A percentile compares a stretch with the other conserved stretches of the same genome.
phyloP scores from a whole-genome alignment of 148 eudicot genomes.

The Dysphania ambrosioides region DNA sequence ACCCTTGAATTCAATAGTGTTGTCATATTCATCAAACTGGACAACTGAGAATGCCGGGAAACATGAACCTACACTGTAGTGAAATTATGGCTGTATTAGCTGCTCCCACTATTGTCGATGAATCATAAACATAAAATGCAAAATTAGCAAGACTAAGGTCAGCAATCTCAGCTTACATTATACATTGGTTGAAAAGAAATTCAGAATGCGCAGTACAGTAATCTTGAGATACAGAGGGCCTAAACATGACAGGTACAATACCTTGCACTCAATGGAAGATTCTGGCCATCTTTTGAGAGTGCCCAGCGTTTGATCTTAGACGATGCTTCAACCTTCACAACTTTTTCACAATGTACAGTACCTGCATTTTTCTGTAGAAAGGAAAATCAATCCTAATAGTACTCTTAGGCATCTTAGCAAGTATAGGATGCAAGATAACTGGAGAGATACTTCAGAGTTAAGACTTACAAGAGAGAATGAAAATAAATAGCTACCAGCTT shows the following conservation, averaged over 20 bases:
- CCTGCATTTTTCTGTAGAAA: conserved; percentile 31
- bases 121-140: too few species aligned
- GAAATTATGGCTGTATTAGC: conserved; percentile 12
- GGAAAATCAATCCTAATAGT: neutral
- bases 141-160: too few species aligned
- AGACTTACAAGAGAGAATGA: conserved; percentile 56
- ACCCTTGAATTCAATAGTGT: conserved; percentile 41
- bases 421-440: neutral
- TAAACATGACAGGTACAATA: conserved; percentile 21
- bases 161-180: too few species aligned
- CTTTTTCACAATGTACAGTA: conserved; percentile 28
- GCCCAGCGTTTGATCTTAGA: conserved; percentile 42
- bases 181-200: too few species aligned
- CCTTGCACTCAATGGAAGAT: conserved; percentile 31
- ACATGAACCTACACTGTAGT: conserved; percentile 51
- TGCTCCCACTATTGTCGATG: too few species aligned
- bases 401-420: conserved; percentile 6
- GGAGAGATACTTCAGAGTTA: conserved; percentile 22
- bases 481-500: conserved; percentile 54
- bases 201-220: neutral
- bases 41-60: conserved; percentile 42
- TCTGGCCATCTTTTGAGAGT: conserved; percentile 24
- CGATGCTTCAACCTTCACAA: conserved; percentile 48
- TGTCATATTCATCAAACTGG: conserved; percentile 44
- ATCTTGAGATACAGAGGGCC: neutral